A percentile compares a stretch with the other conserved stretches of the same genome.
These are phyloP conservation scores for Penicillium macrosclerotiorum DNA, from an alignment of 495 filamentous ascomycete genomes.

Conservation along the genomic window DNA sequence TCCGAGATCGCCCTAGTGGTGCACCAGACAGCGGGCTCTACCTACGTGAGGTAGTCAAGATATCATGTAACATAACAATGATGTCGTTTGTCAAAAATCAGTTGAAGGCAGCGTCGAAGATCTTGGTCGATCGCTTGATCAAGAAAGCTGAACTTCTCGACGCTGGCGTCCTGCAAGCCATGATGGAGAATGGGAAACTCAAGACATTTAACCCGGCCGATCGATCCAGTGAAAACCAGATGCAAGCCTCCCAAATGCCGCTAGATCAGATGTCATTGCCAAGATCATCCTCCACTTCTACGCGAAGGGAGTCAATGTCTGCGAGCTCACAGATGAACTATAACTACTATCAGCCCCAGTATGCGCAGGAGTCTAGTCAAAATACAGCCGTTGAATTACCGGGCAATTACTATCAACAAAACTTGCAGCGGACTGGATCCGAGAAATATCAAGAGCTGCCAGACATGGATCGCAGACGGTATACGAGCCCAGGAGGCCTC, in stretches of 20 bases:
- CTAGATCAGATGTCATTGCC: slow-evolving; percentile 7
- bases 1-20: slow-evolving; percentile 48
- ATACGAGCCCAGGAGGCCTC: too few relatives aligned
- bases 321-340: background rate
- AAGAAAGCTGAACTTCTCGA: slow-evolving; percentile 52
- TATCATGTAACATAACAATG: slow-evolving; percentile 73
- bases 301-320: background rate
- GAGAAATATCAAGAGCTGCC: background rate
- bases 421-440: background rate
- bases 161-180: slow-evolving; percentile 25
- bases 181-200: slow-evolving; percentile 27
- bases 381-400: slow-evolving; percentile 9
- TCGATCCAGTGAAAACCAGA: slow-evolving; percentile 5
- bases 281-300: background rate
- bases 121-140: slow-evolving; percentile 63
- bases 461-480: slow-evolving; percentile 5
- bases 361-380: background rate
- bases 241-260: background rate
- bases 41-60: slow-evolving; percentile 72
- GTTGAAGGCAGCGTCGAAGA: slow-evolving; percentile 65
- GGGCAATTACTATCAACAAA: slow-evolving; percentile 6
- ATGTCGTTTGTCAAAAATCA: slow-evolving; percentile 72
- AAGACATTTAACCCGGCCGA: slow-evolving; percentile 30
- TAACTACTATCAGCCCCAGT: background rate
- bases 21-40: slow-evolving; percentile 64